Conservation (phyloP, 2,329 filamentous ascomycete species). For the Pseudonectria buxi region DNA sequence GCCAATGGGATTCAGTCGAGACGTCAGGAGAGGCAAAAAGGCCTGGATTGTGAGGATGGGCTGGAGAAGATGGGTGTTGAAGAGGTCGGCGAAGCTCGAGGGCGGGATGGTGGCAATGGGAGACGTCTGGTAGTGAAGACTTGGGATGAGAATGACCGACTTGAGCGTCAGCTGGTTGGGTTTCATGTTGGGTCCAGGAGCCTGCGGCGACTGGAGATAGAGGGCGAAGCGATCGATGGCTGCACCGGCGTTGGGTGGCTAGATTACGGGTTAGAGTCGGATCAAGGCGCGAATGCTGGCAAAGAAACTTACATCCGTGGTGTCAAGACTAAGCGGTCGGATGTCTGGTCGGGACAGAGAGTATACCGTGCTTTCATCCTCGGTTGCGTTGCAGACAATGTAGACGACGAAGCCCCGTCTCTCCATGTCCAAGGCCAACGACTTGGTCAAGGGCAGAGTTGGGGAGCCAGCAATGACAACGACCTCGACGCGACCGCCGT, state of each 20-base stretch:
- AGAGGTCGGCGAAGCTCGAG: constrained; percentile 77
- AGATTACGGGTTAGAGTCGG: constrained; percentile 1
- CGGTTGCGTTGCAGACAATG: constrained; percentile 74
- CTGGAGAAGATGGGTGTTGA: constrained; percentile 86
- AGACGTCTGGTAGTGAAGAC: constrained; percentile 70
- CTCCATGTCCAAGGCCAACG: constrained; percentile 80
- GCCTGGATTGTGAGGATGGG: constrained; percentile 84
- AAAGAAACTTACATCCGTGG: constrained; percentile 59
- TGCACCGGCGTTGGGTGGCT: constrained; percentile 62
- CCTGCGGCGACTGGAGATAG: constrained; percentile 67
- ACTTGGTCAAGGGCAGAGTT: constrained; percentile 74
- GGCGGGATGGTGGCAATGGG: constrained; percentile 80
- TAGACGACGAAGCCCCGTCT: constrained; percentile 90
- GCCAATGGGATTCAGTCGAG: constrained; percentile 47
- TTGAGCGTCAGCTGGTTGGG: constrained; percentile 70
- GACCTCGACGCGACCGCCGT: constrained; percentile 82
- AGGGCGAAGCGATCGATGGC: constrained; percentile 66
- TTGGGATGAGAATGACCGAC: constrained; percentile 77
- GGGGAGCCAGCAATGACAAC: constrained; percentile 83
- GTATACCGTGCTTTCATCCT: constrained; percentile 76
- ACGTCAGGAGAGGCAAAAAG: constrained; percentile 73
- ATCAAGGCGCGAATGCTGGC: neutral
- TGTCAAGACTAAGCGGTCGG: constrained; percentile 72
- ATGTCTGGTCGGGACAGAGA: constrained; percentile 75
- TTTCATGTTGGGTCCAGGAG: constrained; percentile 68